Evolutionary conservation across 2,329 filamentous ascomycete genomes (phyloP), one percentile per base, ranked within the genome.

Genomic region (Shiraia bambusicola): DNA sequence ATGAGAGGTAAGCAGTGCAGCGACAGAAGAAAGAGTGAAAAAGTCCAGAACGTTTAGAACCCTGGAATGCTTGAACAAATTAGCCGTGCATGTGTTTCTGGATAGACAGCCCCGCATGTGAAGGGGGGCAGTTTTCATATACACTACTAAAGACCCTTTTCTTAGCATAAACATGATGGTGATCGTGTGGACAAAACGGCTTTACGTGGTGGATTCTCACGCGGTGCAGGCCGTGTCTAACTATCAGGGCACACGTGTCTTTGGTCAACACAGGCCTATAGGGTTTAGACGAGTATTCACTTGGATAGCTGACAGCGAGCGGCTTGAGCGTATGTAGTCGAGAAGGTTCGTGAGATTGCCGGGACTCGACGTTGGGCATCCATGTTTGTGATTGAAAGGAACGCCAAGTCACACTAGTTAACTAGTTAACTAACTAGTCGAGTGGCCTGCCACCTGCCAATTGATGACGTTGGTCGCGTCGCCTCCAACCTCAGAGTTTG

Each of bases 161-260:
- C 40, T 50, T 49, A 48, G 47, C 45, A 58, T 51, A 45, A 41
- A 46, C 44, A 28, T 41, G 49, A 50, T 37, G 39, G 50, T 47
- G 51, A 50, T 55, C 40, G 55, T 55, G 48, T 53, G 53, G 49
- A 46, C 50, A 40, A 43, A 42, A 11, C 36, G 30, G 46, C 38
- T 50, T 37, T 34, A 22, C 34, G 41, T 34, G 40, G 39, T 38
- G 40, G 38, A 43, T 35, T 33, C 41, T 42, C 48, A 51, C 48
- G 45, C 44, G 47, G 41, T 45, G 42, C 31, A 51, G 37, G 42
- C 49, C 29, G 32, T 48, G 37, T 48, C 37, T 37, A 32, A 32
- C 37, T 37, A 32, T 30, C 34, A 34, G 34, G 45, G 32, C 37
- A 44, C 41, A 37, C 40, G 44, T 28, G 44, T 47, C 39, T 38